Conservation (phyloP, 768 basidiomycete genomes). For the Amanita inopinata region DNA sequence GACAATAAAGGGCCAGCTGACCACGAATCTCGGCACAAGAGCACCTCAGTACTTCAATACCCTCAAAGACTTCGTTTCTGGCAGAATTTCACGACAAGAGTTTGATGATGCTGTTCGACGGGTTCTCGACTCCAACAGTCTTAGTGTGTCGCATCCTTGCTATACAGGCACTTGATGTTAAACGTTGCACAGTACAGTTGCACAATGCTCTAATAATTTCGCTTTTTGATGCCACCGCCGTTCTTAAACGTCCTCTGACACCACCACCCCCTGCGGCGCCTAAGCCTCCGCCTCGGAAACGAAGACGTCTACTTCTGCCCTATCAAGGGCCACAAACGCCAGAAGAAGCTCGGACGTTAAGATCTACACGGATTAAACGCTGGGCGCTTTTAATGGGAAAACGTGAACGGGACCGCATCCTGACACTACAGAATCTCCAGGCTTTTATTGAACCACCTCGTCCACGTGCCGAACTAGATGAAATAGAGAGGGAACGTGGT, state of each 20-base stretch:
- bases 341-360: conserved; percentile 43
- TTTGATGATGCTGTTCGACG: conserved; percentile 65
- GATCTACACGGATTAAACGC: conserved; percentile 58
- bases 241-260: conserved; percentile 56
- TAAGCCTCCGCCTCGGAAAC: conserved; percentile 54
- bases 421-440: conserved; percentile 32
- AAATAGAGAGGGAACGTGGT: conserved; percentile 62
- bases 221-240: conserved; percentile 65
- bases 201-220: conserved; percentile 83
- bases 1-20: conserved; percentile 61
- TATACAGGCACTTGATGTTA: conserved; percentile 7
- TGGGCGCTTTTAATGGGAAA: conserved; percentile 68
- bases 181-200: conserved; percentile 45
- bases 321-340: conserved; percentile 56
- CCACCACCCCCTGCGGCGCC: conserved; percentile 54
- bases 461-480: conserved; percentile 46
- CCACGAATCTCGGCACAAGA: conserved; percentile 49
- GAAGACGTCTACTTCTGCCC: conserved; percentile 60
- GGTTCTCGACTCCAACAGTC: conserved; percentile 47
- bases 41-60: conserved; percentile 51
- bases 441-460: conserved; percentile 30
- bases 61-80: conserved; percentile 59
- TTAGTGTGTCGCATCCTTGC: conserved; percentile 24
- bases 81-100: conserved; percentile 59
- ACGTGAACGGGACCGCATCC: conserved; percentile 66